A percentile compares a stretch with the other conserved stretches of the same genome.
These are phyloP conservation scores for Metschnikowia bowlesiae DNA, from an alignment of 805 yeast genomes.

Conservation along the genomic window DNA sequence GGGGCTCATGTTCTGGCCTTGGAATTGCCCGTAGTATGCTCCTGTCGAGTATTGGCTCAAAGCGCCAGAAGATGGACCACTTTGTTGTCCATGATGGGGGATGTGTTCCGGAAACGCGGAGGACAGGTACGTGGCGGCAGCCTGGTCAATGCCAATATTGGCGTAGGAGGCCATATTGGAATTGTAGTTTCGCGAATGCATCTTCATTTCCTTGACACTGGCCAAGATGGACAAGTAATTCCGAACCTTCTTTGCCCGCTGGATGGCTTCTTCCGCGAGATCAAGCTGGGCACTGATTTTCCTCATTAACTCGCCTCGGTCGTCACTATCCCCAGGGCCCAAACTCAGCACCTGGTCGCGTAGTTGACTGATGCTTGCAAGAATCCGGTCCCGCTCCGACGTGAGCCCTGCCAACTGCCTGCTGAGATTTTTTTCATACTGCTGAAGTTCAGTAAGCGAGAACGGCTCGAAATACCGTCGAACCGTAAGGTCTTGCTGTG, in stretches of 20 bases:
- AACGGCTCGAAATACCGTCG: constrained; percentile 9
- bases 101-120: not conserved
- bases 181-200: not conserved
- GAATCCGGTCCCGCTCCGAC: constrained; percentile 1
- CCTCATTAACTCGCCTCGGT: constrained; percentile 3
- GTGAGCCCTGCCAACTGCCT: constrained; percentile 8
- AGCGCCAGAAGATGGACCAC: not conserved
- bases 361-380: not conserved
- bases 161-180: not conserved
- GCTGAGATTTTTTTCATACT: constrained; percentile 8
- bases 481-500: constrained; percentile 3
- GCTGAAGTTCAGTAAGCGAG: constrained; percentile 8
- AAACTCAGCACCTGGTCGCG: constrained; percentile 7
- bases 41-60: not conserved
- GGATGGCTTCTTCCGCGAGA: constrained; percentile 6
- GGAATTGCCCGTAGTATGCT: not conserved
- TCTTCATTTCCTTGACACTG: constrained; percentile 8
- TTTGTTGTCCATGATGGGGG: not conserved
- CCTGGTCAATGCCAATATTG: not conserved
- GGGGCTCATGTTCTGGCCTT: not conserved
- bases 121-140: not conserved
- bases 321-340: not conserved
- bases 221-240: constrained; percentile 7
- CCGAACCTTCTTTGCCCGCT: constrained; percentile 7
- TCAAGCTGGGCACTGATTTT: constrained; percentile 3